These are phyloP conservation scores for Nyctanthes arbortristis DNA, from an alignment of 257 asterid species.

Conservation along the genomic window DNA sequence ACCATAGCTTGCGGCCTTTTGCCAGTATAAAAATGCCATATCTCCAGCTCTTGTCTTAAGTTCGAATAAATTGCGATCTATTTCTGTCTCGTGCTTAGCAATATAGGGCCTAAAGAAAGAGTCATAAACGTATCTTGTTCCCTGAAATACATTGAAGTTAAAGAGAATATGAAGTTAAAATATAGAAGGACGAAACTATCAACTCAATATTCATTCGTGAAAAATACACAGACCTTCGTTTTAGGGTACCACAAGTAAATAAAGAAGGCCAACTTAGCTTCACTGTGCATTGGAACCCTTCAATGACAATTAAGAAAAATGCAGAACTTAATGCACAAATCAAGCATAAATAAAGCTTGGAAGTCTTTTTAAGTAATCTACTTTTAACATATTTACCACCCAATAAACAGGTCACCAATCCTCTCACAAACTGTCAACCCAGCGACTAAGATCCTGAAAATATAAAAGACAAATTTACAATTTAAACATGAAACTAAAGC, in stretches of 20 bases:
- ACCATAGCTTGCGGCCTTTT: conserved; percentile 58
- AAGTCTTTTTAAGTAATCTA: background rate
- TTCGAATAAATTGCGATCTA: conserved; percentile 81
- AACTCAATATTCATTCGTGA: background rate
- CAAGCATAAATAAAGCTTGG: background rate
- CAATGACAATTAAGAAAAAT: conserved; percentile 14
- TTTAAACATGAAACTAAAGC: conserved; percentile 21
- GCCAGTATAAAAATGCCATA: conserved; percentile 58
- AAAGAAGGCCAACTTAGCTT: conserved; percentile 95
- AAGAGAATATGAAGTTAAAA: conserved; percentile 15
- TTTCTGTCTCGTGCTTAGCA: conserved; percentile 82
- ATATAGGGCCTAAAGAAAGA: conserved; percentile 87
- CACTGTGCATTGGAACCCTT: conserved; percentile 98
- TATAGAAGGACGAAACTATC: conserved; percentile 2
- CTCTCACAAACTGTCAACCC: conserved; percentile 84
- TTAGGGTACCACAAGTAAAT: conserved; percentile 94
- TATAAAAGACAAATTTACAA: conserved; percentile 3
- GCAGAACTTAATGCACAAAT: conserved; percentile 8
- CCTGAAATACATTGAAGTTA: conserved; percentile 53
- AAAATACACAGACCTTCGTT: conserved; percentile 64
- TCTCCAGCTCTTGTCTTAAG: conserved; percentile 81
- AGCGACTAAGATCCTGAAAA: conserved; percentile 88
- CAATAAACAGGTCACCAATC: conserved; percentile 78
- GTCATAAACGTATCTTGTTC: conserved; percentile 86
- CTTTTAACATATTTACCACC: conserved; percentile 58